A percentile compares a stretch with the other conserved stretches of the same genome.
Evolutionary conservation across 495 filamentous ascomycete genomes (phyloP).

Genomic region (Aspergillus wentii): DNA sequence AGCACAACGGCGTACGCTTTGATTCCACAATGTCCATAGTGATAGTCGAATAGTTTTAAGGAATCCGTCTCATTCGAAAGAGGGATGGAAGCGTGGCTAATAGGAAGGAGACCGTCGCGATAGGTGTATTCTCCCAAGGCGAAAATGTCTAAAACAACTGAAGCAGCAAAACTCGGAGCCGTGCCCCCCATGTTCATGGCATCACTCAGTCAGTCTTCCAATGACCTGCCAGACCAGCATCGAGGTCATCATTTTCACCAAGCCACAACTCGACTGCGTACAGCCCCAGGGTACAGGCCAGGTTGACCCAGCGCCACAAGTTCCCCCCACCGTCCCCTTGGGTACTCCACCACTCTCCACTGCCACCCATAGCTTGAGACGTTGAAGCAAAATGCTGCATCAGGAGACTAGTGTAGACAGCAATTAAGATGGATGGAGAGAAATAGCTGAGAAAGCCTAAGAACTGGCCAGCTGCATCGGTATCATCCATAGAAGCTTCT

Average conservation of each 20-base stretch:
- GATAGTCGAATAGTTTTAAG: no score
- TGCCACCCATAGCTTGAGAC: conserved; percentile 53
- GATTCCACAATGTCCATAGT: no score
- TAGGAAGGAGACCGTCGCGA: no score
- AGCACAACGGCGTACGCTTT: no score
- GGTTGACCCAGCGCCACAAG: conserved; percentile 88
- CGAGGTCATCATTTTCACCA: conserved; percentile 67
- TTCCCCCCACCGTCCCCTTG: conserved; percentile 78
- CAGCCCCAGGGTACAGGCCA: conserved; percentile 78
- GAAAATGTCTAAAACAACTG: no score
- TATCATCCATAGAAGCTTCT: conserved; percentile 78
- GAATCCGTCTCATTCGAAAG: no score
- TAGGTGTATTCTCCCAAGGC: no score
- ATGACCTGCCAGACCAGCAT: conserved; percentile 65
- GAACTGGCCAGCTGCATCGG: conserved; percentile 72
- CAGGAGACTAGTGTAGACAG: conserved; percentile 93
- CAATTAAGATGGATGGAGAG: conserved; percentile 84
- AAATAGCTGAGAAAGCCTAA: conserved; percentile 85
- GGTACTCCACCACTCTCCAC: conserved; percentile 78
- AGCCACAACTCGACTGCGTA: conserved; percentile 88
- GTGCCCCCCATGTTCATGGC: no score
- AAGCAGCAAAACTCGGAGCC: no score
- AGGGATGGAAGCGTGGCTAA: no score
- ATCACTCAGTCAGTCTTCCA: conserved; percentile 83
- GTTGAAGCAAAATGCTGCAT: conserved; percentile 89